phyloP scores from a whole-genome alignment of 345 rosid genomes.

The Nasturtium officinale region DNA sequence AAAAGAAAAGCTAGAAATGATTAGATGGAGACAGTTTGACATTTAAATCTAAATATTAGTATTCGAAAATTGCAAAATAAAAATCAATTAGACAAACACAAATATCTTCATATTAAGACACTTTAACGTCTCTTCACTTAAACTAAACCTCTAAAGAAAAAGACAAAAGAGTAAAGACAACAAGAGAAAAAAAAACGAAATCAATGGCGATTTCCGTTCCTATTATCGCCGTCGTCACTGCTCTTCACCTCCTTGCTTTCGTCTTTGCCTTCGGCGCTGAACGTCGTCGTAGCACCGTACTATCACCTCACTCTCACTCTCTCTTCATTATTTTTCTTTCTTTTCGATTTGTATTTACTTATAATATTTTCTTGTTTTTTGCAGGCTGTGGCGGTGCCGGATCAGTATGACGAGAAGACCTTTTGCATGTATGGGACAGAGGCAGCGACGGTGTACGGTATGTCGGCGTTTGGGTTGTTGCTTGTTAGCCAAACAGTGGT shows the following conservation, averaged over 20 bases:
- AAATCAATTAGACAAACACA: background rate
- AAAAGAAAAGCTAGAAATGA: background rate
- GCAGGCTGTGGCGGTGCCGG: constrained; percentile 66
- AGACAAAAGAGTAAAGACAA: constrained; percentile 21
- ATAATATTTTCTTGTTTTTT: background rate
- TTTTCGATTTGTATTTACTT: background rate
- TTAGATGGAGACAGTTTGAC: constrained; percentile 23
- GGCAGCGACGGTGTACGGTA: constrained; percentile 83
- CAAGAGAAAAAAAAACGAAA: background rate
- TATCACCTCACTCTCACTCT: constrained; percentile 10
- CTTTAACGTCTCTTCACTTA: constrained; percentile 29
- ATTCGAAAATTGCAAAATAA: background rate
- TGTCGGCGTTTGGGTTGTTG: constrained; percentile 75
- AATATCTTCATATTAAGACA: constrained; percentile 13
- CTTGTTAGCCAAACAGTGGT: constrained; percentile 71
- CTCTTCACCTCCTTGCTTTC: constrained; percentile 90
- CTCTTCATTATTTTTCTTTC: background rate
- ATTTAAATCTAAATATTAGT: background rate
- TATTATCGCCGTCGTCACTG: constrained; percentile 53
- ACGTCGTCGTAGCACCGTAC: constrained; percentile 90
- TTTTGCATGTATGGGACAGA: constrained; percentile 75
- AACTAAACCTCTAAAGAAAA: constrained; percentile 24
- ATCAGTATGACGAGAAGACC: constrained; percentile 75
- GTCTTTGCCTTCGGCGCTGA: constrained; percentile 95
- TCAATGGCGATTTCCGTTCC: constrained; percentile 75